Evolutionary conservation across 148 eudicot species (phyloP), one percentile per base, ranked within the genome.

Genomic region (Gaultheria prostrata): DNA sequence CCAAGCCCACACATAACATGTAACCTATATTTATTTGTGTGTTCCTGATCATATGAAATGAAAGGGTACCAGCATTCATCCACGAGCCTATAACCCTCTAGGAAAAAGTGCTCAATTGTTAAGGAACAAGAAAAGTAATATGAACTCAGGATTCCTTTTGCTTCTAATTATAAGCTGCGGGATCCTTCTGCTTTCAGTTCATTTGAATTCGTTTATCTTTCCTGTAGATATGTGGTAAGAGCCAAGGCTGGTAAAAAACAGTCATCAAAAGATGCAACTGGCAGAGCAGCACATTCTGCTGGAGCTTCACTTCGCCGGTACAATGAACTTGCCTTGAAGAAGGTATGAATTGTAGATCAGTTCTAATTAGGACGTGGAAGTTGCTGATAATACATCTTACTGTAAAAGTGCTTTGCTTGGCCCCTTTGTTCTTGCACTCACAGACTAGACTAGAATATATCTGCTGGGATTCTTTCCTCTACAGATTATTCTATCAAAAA

Each of bases 211-310:
- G 17, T 26, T 67, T 78, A 5, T 77, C 15, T 86, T 86, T 33
- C 78, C 70, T 87, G 85, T 85, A 96, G 98, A 87, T 96, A 96
- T 89, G 97, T 93, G 50, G 90, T 96, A 83, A 92, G 98, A 89
- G 98, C 98, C 72, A 94, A 91, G 91, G 98, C 98, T 83, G 98
- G 98, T 75, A 92, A 91, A 87, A 92, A 87, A 70, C 98, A 96
- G 86, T 94, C 98, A 84, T 84, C 95, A 80, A 96, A 96, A 90
- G 98, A 96, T 87, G 98, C 91, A 61, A 86, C 93, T 70, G 98
- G 98, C 56, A 91, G 79, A 87, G 79, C 87, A 74, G 88, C 91
- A 73, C 98, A 96, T 88, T 96, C 98, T 88, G 98, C 98, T 50
- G 98, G 98, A 79, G 98, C 98, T 61, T 90, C 98, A 82, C 89